Conservation (phyloP, 129 eudicot species). For the Glebionis coronaria region DNA sequence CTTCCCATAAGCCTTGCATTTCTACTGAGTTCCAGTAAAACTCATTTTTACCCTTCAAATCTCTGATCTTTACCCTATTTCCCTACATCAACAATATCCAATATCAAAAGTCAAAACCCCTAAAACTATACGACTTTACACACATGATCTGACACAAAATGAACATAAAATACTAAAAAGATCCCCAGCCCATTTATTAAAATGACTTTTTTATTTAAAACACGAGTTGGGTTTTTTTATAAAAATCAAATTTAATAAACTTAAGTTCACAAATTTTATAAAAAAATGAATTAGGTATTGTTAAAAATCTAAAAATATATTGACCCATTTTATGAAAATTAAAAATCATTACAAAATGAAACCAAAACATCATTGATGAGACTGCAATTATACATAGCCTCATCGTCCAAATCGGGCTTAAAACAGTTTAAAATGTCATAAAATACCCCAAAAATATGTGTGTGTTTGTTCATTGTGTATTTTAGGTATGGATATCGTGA, state of each 20-base stretch:
- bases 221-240: conserved; percentile 14
- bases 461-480: too few relatives aligned
- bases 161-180: conserved; percentile 14
- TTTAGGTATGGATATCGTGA: too few relatives aligned
- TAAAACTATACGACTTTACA: conserved; percentile 17
- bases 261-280: not conserved
- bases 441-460: too few relatives aligned
- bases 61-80: conserved; percentile 41
- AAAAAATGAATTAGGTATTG: not conserved
- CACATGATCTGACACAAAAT: conserved; percentile 36
- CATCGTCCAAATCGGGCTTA: too few relatives aligned
- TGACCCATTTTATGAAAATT: too few relatives aligned
- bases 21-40: conserved; percentile 84
- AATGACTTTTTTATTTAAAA: conserved; percentile 12
- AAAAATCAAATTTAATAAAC: conserved; percentile 14
- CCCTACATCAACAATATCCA: conserved; percentile 22
- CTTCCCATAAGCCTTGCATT: conserved; percentile 96
- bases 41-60: conserved; percentile 55
- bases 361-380: too few relatives aligned
- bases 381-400: too few relatives aligned
- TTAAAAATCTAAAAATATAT: not conserved
- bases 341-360: too few relatives aligned
- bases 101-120: conserved; percentile 17
- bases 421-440: too few relatives aligned
- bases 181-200: conserved; percentile 18